These are phyloP conservation scores for Trametes coccinea DNA, from an alignment of 768 basidiomycete species.

Conservation along the genomic window DNA sequence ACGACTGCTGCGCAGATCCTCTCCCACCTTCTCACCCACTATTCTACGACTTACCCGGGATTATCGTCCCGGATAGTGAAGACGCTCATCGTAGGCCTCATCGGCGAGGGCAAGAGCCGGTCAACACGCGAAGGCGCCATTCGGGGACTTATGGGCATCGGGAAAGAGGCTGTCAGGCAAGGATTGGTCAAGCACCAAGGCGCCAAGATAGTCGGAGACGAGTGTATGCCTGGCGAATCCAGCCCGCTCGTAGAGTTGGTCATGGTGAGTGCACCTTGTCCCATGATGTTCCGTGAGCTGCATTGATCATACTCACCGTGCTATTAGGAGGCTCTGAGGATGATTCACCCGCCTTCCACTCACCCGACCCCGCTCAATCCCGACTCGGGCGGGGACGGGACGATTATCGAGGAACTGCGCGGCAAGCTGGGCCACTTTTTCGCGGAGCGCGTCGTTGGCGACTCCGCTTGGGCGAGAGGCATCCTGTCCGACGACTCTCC, in stretches of 20 bases:
- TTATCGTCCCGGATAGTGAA: conserved; percentile 90
- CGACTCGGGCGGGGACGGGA: conserved; percentile 48
- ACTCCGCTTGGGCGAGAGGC: conserved; percentile 65
- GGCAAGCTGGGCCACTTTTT: conserved; percentile 65
- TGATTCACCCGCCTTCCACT: conserved; percentile 57
- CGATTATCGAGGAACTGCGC: conserved; percentile 46
- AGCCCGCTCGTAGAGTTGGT: conserved; percentile 56
- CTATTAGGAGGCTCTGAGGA: conserved; percentile 58
- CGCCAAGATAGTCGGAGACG: conserved; percentile 70
- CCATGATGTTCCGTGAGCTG: neutral
- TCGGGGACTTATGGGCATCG: conserved; percentile 81
- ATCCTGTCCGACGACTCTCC: conserved; percentile 39
- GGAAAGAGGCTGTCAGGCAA: conserved; percentile 81
- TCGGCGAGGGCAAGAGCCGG: conserved; percentile 66
- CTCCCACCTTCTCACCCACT: conserved; percentile 75
- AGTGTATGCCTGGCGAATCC: conserved; percentile 50
- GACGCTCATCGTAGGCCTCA: conserved; percentile 84
- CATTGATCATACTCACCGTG: neutral
- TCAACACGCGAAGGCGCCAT: conserved; percentile 91
- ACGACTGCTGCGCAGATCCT: conserved; percentile 83
- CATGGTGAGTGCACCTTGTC: conserved; percentile 45
- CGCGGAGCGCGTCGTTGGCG: conserved; percentile 52
- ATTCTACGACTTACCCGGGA: conserved; percentile 87
- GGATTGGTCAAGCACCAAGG: conserved; percentile 82
- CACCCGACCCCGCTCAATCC: conserved; percentile 60